A percentile compares a stretch with the other conserved stretches of the same genome.
These are phyloP conservation scores for Detonula confervacea DNA, from an alignment of 352 stramenopile genomes.

Conservation along the genomic window DNA sequence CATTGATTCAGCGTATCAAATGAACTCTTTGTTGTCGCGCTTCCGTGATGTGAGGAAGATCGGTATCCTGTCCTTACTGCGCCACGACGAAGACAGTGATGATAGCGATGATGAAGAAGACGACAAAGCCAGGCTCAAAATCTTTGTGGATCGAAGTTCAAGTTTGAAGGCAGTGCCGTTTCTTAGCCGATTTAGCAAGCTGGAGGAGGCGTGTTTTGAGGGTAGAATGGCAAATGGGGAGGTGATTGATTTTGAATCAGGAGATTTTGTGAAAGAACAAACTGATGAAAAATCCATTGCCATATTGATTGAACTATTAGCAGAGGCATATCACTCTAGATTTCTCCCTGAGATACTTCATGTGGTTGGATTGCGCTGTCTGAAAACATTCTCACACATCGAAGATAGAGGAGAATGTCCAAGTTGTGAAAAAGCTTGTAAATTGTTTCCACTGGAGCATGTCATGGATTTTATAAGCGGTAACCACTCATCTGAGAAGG, in stretches of 20 bases:
- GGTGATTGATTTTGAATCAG: neutral
- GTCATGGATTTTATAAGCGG: neutral
- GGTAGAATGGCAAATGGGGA: neutral
- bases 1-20: slow-evolving; percentile 10
- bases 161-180: slow-evolving; percentile 1
- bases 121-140: neutral
- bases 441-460: neutral
- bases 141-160: neutral
- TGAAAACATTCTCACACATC: neutral
- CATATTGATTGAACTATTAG: neutral
- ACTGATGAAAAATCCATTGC: neutral
- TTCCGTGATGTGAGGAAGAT: slow-evolving; percentile 32
- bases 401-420: neutral
- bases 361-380: neutral
- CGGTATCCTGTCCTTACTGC: slow-evolving; percentile 22
- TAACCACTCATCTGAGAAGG: too few species aligned
- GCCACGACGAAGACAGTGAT: neutral
- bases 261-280: neutral
- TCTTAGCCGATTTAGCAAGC: slow-evolving; percentile 6
- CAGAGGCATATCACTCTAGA: neutral
- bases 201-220: slow-evolving; percentile 17
- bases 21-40: slow-evolving; percentile 22
- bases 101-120: neutral
- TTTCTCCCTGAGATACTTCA: neutral
- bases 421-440: neutral